Evolutionary conservation across 228 moss, liverwort and hornwort genomes (phyloP).

Genomic region (Sphagnum magellanicum): DNA sequence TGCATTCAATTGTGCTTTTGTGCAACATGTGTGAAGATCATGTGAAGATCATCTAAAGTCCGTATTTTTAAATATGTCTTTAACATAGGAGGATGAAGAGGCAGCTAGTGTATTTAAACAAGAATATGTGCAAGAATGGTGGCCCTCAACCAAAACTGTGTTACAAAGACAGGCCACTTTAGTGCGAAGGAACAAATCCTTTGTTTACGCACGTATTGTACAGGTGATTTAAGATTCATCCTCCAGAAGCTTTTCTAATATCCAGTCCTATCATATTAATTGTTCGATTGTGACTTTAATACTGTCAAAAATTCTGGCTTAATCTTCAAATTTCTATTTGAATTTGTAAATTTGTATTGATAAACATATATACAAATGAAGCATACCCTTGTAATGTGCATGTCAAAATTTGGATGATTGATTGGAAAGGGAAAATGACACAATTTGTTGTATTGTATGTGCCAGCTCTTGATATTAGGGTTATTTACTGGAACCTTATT

Average conservation of each 20-base stretch:
- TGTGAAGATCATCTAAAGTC: not conserved
- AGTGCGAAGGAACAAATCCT: conserved; percentile 45
- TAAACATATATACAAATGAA: not conserved
- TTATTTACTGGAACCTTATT: conserved; percentile 78
- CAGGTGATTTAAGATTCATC: conserved; percentile 29
- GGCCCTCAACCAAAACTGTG: conserved; percentile 53
- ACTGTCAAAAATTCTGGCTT: not conserved
- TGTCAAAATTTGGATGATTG: no score
- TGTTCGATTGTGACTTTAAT: not conserved
- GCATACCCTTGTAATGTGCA: no score
- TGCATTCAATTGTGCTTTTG: not conserved
- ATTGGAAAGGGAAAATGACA: no score
- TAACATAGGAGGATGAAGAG: conserved; percentile 11
- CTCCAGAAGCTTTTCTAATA: not conserved
- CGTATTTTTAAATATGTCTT: not conserved
- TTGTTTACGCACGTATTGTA: conserved; percentile 52
- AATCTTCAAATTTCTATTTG: not conserved
- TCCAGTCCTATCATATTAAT: not conserved
- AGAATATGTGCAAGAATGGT: conserved; percentile 68
- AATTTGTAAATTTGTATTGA: not conserved
- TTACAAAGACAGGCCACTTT: conserved; percentile 62
- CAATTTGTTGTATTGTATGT: not conserved
- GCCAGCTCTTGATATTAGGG: conserved; percentile 61
- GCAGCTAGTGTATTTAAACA: conserved; percentile 21
- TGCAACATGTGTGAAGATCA: not conserved